Conservation (phyloP, 352 stramenopile species). For the Phytopythium litorale region DNA sequence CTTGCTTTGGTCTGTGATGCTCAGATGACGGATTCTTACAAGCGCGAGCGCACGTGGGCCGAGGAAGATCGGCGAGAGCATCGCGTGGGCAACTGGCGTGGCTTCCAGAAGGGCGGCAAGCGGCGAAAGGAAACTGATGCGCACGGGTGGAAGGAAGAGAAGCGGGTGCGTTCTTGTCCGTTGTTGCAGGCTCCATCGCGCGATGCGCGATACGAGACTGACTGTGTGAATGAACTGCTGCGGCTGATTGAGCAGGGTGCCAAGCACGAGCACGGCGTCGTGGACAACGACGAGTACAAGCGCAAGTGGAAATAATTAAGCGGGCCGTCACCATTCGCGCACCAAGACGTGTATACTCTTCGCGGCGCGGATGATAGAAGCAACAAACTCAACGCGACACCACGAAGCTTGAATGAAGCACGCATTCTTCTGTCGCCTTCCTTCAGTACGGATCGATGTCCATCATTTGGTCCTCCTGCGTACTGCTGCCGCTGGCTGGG, state of each 20-base stretch:
- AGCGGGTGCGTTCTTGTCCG: conserved; percentile 25
- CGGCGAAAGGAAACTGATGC: conserved; percentile 53
- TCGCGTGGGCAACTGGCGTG: conserved; percentile 75
- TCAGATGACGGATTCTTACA: conserved; percentile 49
- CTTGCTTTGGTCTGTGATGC: not conserved
- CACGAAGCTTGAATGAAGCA: not conserved
- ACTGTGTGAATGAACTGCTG: not conserved
- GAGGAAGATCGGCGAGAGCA: conserved; percentile 74
- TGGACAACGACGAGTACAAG: conserved; percentile 77
- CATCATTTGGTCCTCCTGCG: conserved; percentile 55
- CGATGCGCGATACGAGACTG: too few relatives aligned
- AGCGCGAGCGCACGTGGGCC: conserved; percentile 71
- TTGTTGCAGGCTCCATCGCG: not conserved
- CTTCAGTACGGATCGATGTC: conserved; percentile 44
- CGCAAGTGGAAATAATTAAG: conserved; percentile 74
- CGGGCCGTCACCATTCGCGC: not conserved
- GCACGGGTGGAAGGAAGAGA: conserved; percentile 65
- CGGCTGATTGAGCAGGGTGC: conserved; percentile 24
- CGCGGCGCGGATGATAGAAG: not conserved
- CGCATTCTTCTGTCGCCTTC: not conserved
- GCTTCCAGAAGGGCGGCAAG: conserved; percentile 77
- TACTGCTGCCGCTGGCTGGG: not conserved
- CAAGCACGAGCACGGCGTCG: conserved; percentile 44
- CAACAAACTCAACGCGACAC: not conserved
- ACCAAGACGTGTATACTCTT: not conserved